Conservation (phyloP, 208 protist genomes). For the Leptomonas pyrrhocoris region DNA sequence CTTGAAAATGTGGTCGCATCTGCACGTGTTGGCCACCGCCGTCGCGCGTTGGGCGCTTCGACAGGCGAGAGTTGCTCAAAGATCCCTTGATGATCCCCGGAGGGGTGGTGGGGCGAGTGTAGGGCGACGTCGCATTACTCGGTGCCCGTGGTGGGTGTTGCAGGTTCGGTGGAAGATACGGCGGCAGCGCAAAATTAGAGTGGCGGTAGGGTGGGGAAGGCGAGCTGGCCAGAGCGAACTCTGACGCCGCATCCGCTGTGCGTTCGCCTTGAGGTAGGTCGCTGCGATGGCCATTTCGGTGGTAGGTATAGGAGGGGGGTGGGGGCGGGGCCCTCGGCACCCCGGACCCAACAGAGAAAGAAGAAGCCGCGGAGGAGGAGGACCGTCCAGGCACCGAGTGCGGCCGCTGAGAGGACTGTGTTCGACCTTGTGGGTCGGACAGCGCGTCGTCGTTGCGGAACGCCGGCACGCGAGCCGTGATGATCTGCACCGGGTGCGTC, state of each 20-base stretch:
- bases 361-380: neutral
- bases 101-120: neutral
- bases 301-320: neutral
- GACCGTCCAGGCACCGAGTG: neutral
- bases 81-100: neutral
- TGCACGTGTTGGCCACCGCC: neutral
- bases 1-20: neutral
- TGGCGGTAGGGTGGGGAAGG: conserved; percentile 23
- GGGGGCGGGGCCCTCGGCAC: neutral
- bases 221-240: neutral
- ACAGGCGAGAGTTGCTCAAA: neutral
- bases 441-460: conserved; percentile 38
- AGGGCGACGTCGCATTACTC: neutral
- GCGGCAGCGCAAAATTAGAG: neutral
- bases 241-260: conserved; percentile 1
- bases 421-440: neutral
- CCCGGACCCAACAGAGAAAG: neutral
- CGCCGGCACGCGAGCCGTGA: conserved; percentile 23
- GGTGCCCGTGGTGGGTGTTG: neutral
- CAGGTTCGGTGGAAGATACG: neutral
- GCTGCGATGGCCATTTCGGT: neutral
- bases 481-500: conserved; percentile 29
- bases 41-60: neutral
- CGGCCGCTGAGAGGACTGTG: neutral
- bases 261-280: neutral